Conservation (phyloP, 2,329 filamentous ascomycete species). For the Chaetomium globosum region DNA sequence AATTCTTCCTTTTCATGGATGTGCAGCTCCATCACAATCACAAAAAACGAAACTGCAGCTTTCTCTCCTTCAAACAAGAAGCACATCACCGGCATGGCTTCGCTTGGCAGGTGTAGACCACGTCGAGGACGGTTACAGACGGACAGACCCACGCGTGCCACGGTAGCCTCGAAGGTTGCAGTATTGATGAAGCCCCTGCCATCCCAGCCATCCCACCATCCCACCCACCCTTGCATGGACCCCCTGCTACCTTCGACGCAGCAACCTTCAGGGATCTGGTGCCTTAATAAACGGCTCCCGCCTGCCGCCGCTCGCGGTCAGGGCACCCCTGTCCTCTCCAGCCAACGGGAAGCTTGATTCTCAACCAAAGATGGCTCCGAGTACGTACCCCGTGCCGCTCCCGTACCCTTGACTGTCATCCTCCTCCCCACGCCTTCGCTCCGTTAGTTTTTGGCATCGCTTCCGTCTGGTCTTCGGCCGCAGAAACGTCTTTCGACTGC, state of each 20-base stretch:
- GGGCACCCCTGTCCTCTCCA: constrained; percentile 19
- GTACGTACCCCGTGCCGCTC: constrained; percentile 34
- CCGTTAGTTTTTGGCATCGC: constrained; percentile 12
- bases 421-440: constrained; percentile 4
- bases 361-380: constrained; percentile 21
- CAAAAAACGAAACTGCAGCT: constrained; percentile 8
- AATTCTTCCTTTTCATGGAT: not conserved
- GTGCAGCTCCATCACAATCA: not conserved
- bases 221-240: constrained; percentile 17
- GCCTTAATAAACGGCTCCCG: constrained; percentile 24
- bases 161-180: constrained; percentile 23
- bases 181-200: constrained; percentile 30
- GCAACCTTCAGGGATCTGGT: constrained; percentile 17
- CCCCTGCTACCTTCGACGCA: constrained; percentile 23
- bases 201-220: constrained; percentile 23
- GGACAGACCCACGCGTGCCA: not conserved
- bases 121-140: not conserved
- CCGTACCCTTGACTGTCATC: constrained; percentile 17
- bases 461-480: constrained; percentile 16
- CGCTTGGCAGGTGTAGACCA: not conserved
- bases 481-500: constrained; percentile 17
- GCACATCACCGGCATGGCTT: constrained; percentile 1
- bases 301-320: constrained; percentile 23
- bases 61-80: constrained; percentile 9
- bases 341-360: constrained; percentile 12